Conservation (phyloP, 805 yeast species). For the Starmerella tilneyi region DNA sequence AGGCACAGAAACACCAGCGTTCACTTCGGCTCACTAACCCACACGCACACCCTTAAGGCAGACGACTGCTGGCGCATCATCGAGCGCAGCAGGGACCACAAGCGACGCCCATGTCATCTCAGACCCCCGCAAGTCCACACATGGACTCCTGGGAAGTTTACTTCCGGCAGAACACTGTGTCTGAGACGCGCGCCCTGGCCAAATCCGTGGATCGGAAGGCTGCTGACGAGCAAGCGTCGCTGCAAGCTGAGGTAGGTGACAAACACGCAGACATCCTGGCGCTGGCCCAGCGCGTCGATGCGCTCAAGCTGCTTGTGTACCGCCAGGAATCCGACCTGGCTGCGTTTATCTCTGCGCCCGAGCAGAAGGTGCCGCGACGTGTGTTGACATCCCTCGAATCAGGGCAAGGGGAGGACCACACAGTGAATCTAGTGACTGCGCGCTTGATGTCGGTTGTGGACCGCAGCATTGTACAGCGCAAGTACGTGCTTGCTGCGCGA, state of each 20-base stretch:
- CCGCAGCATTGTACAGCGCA: constrained; percentile 10
- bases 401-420: constrained; percentile 4
- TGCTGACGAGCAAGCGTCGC: constrained; percentile 2
- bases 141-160: constrained; percentile 18
- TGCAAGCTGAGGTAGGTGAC: constrained; percentile 15
- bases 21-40: too few species aligned
- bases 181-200: constrained; percentile 12
- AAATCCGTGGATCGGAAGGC: constrained; percentile 5
- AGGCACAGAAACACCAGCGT: too few species aligned
- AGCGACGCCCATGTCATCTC: neutral
- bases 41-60: too few species aligned
- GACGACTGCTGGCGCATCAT: too few species aligned
- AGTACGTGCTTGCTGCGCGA: constrained; percentile 14
- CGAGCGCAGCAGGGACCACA: too few species aligned
- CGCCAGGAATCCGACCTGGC: constrained; percentile 11
- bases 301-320: constrained; percentile 8
- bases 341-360: neutral
- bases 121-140: neutral
- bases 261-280: constrained; percentile 15
- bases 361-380: neutral
- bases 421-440: neutral
- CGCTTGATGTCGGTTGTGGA: constrained; percentile 8
- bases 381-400: neutral
- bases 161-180: constrained; percentile 12
- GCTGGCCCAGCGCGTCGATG: constrained; percentile 15